Evolutionary conservation across 495 filamentous ascomycete genomes (phyloP), one percentile per base, ranked within the genome.

Genomic region (Talaromyces proteolyticus): DNA sequence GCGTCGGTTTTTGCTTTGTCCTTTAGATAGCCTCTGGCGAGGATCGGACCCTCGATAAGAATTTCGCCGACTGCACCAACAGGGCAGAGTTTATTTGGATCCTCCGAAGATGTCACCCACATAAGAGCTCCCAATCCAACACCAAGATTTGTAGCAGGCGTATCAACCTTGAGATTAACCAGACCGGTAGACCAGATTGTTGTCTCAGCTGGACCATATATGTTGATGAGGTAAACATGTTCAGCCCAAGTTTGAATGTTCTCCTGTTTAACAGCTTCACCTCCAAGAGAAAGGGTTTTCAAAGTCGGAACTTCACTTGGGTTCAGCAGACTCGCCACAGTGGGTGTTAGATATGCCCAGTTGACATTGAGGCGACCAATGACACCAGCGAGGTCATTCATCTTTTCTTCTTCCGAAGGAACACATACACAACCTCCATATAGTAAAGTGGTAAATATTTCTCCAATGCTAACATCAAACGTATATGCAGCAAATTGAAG

Each of bases 151-250:
- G 29, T 34, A 34, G 29, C 29, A 8, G 29, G 29, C 14, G 29
- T 34, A 10, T 34, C 8, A 14, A 14, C 14, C 8, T 34, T 34
- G 4, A 34, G 29, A 34, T 4, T 14, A 4, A 14, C 14, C 14
- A 34, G 29, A 34, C 29, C 29, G 14, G 29, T 34, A 10, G 29
- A 34, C 29, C 29, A 34, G 14, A 34, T 34, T 34, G 29, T 34
- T 2, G 29, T 34, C 50, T 83, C 79, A 3, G 65, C 69, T 8
- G 80, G 79, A 0, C 81, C 81, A 55, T 84, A 85, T 4, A 71
- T 73, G 44, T 82, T 82, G 17, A 81, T 56, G n/a, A 79, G 64
- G 12, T 56, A 56, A 40, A 68, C 51, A 57, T 55, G 65, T n/a
- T 57, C 41, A 1, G 66, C 66, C 81, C 81, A 84, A 20, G 64